phyloP scores from a whole-genome alignment of 2,329 filamentous ascomycete species.

The Parascedosporium putredinis region DNA sequence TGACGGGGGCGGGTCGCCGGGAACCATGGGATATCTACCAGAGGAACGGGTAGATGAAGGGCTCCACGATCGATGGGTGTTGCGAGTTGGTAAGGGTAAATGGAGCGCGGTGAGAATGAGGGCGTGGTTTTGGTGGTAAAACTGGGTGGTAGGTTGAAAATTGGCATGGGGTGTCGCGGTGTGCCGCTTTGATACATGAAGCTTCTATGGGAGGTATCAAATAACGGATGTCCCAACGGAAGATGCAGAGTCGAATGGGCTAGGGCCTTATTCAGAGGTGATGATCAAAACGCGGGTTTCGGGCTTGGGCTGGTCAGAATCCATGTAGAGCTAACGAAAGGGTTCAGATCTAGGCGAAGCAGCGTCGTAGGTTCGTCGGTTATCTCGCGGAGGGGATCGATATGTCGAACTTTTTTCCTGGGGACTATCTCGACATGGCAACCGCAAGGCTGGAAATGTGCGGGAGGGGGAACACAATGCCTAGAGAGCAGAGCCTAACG shows the following conservation, averaged over 20 bases:
- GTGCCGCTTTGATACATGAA: slow-evolving; percentile 6
- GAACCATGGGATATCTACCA: slow-evolving; percentile 62
- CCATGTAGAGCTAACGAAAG: not conserved
- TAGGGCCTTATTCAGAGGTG: not conserved
- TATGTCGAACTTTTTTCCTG: not conserved
- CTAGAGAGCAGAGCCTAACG: not conserved
- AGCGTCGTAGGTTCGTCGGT: not conserved
- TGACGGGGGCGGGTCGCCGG: slow-evolving; percentile 21
- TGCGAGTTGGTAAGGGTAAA: slow-evolving; percentile 4
- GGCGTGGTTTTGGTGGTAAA: not conserved
- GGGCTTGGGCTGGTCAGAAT: not conserved
- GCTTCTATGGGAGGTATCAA: not conserved
- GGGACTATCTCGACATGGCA: not conserved
- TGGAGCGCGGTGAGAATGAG: not conserved
- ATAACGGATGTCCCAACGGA: not conserved
- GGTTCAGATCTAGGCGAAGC: not conserved
- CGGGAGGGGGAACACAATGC: not conserved
- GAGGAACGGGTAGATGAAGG: slow-evolving; percentile 10
- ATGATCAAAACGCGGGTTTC: not conserved
- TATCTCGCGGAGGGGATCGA: not conserved
- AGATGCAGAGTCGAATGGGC: not conserved
- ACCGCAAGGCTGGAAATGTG: not conserved
- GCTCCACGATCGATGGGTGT: not conserved
- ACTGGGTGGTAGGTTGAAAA: not conserved
- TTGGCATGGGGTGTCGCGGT: slow-evolving; percentile 6